Evolutionary conservation across 2,329 filamentous ascomycete genomes (phyloP).

Genomic region (Fusarium sp.): DNA sequence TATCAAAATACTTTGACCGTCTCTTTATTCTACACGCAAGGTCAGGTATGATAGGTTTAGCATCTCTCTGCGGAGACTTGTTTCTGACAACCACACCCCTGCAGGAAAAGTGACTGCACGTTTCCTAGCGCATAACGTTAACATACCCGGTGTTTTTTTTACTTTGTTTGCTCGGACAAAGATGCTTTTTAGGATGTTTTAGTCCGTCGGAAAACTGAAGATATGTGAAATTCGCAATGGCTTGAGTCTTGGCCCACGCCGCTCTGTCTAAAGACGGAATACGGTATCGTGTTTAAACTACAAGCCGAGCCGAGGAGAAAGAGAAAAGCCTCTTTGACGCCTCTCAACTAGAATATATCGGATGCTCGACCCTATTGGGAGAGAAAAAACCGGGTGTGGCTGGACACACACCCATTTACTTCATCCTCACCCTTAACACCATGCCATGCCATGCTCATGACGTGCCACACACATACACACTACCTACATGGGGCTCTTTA

Average conservation of each 20-base stretch:
- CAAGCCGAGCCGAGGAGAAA: conserved; percentile 3
- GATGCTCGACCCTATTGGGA: conserved; percentile 26
- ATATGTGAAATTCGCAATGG: conserved; percentile 27
- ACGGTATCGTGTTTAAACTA: not conserved
- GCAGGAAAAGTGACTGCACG: conserved; percentile 14
- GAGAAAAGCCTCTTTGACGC: conserved; percentile 34
- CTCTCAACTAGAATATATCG: conserved; percentile 29
- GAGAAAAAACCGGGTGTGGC: conserved; percentile 23
- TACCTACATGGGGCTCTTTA: conserved; percentile 23
- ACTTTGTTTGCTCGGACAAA: conserved; percentile 21
- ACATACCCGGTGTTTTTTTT: conserved; percentile 10
- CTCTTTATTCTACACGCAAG: conserved; percentile 7
- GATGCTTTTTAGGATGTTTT: conserved; percentile 13
- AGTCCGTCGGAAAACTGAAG: conserved; percentile 11
- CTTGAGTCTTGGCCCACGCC: conserved; percentile 29
- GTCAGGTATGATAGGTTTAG: not conserved
- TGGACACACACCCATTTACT: conserved; percentile 17
- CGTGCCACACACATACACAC: conserved; percentile 30
- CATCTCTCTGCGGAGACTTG: not conserved
- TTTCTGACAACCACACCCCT: conserved; percentile 27
- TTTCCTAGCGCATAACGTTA: conserved; percentile 23
- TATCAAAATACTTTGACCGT: conserved; percentile 21
- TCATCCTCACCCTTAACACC: conserved; percentile 5
- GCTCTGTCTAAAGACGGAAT: conserved; percentile 9
- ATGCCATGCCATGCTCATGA: conserved; percentile 34